These are phyloP conservation scores for Cryphonectria radicalis DNA, from an alignment of 2,329 filamentous ascomycete species.

Conservation along the genomic window DNA sequence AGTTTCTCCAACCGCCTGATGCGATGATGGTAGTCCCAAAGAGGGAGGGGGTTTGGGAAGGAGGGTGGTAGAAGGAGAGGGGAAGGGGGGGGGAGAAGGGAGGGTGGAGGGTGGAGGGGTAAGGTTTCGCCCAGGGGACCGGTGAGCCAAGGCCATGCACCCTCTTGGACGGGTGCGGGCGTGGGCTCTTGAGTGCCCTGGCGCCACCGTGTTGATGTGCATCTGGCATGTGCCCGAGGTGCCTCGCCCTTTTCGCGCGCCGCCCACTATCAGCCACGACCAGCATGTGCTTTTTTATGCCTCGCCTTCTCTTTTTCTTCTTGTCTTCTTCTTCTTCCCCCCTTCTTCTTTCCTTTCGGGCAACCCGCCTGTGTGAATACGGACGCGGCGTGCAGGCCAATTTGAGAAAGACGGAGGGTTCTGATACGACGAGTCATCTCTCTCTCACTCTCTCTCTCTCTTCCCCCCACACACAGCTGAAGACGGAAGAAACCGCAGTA, in stretches of 20 bases:
- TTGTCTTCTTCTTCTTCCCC: background rate
- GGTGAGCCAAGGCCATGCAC: conserved; percentile 7
- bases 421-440: background rate
- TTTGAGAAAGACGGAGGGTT: background rate
- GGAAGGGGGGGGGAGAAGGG: background rate
- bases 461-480: background rate
- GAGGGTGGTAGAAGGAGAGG: no score
- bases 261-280: background rate
- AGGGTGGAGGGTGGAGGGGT: background rate
- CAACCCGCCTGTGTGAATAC: background rate
- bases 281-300: no score
- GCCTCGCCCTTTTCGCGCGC: background rate
- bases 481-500: conserved; percentile 11
- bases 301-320: background rate
- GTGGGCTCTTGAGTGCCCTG: no score
- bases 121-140: conserved; percentile 6
- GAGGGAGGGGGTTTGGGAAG: background rate
- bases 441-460: background rate
- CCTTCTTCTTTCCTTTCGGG: no score
- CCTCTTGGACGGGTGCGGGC: background rate
- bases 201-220: background rate
- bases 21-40: background rate
- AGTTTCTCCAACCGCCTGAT: background rate
- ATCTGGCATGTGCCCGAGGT: background rate
- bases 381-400: background rate